phyloP scores from a whole-genome alignment of 345 rosid species.

The Theobroma cacao region DNA sequence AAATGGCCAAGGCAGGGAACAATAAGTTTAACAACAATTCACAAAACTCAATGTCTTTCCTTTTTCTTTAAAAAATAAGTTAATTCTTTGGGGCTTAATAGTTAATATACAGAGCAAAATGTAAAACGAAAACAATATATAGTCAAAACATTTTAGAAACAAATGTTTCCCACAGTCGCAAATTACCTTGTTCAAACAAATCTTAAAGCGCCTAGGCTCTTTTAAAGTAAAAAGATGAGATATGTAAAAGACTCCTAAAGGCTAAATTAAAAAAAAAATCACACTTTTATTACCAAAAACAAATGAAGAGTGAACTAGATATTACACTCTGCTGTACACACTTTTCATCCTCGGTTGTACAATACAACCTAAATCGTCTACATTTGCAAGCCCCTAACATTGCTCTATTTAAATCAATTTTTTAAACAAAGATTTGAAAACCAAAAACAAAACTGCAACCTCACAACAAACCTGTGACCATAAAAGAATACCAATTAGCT shows the following conservation, averaged over 20 bases:
- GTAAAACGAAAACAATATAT: neutral
- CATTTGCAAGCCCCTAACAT: constrained; percentile 32
- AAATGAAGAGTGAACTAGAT: constrained; percentile 31
- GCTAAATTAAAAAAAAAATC: constrained; percentile 16
- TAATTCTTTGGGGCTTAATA: neutral
- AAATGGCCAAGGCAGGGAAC: too few species aligned
- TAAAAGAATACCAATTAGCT: constrained; percentile 40
- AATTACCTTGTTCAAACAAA: neutral
- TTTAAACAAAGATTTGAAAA: neutral
- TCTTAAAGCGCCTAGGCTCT: neutral
- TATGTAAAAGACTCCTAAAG: neutral
- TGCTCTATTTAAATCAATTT: constrained; percentile 16
- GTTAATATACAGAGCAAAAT: neutral
- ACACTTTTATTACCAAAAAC: constrained; percentile 38
- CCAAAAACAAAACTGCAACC: constrained; percentile 45
- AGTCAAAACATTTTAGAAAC: neutral
- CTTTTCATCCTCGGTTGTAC: constrained; percentile 39
- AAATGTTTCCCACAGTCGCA: neutral
- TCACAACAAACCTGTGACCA: constrained; percentile 50
- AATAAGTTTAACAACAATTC: too few species aligned
- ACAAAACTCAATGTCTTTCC: neutral
- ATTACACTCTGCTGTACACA: constrained; percentile 59
- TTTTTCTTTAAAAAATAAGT: too few species aligned
- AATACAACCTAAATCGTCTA: constrained; percentile 42
- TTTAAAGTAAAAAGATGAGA: neutral